Base-by-base conservation (phyloP, 139 green algal genomes). In the Chlorella sp. region DNA sequence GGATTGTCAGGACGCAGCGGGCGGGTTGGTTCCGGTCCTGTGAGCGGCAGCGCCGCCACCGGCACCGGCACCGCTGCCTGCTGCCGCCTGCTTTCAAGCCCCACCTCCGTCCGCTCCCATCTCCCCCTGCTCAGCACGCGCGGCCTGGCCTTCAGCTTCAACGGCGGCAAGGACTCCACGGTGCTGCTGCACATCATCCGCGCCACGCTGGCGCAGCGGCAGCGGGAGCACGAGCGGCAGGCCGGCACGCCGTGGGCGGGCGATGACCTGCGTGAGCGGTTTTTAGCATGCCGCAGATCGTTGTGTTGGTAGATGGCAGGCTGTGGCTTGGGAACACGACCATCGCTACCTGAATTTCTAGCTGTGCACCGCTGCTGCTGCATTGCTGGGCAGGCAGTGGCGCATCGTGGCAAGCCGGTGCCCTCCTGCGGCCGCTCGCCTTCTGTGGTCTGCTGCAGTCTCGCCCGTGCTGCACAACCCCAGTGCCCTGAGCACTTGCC, bases 111-210 rank as follows among this genome's bases (percentile, higher is more conserved):
- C 16, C 28, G 34, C 41, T 32, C 40, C 17, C n/a, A 44, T 3
- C 68, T 77, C 2, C 8, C 8, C 24, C 41, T 83, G n/a, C n/a
- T 64, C 79, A 84, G 79, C 36, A 76, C 79, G n/a, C 62, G 64
- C 38, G 76, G 67, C 68, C 60, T 96, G 13, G 95, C 96, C 0
- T 93, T 98, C 77, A 98, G 94, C 88, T 98, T 98, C 90, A 98
- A 98, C 77, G 95, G 94, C 13, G 96, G 96, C 83, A 98, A 98
- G 79, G 96, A 98, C 78, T 97, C 94, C 6, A 98, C 95, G 5
- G 94, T 98, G 16, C 86, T 98, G n/a, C 92, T 98, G 51, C 96
- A 98, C 80, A 79, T 98, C 44, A 88, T 98, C 30, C 86, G 94
- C 0, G 88, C 91, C 24, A 88, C 93, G 8, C 41, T 93, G 32